phyloP scores from a whole-genome alignment of 331 rosid genomes.

The Malus hybrid region DNA sequence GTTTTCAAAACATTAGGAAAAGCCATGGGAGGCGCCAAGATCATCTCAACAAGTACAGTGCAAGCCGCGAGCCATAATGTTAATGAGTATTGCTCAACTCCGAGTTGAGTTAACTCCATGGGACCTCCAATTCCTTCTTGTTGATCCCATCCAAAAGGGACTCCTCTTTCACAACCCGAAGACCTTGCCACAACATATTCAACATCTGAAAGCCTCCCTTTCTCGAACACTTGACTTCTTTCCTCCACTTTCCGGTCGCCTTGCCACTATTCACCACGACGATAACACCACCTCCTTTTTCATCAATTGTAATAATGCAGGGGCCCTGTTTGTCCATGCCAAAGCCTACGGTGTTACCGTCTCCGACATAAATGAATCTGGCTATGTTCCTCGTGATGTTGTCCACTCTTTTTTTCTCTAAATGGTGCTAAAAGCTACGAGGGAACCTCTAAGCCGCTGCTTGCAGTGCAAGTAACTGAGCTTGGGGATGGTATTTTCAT shows the following conservation, averaged over 20 bases:
- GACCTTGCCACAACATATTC: not conserved
- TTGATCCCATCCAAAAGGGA: slow-evolving; percentile 7
- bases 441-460: slow-evolving; percentile 28
- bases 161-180: slow-evolving; percentile 9
- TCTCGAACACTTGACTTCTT: slow-evolving; percentile 4
- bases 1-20: not conserved
- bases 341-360: not conserved
- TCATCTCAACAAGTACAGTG: not conserved
- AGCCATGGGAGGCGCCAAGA: not conserved
- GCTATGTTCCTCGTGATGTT: not conserved
- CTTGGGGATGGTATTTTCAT: slow-evolving; percentile 21
- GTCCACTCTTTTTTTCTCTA: slow-evolving; percentile 13
- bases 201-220: slow-evolving; percentile 9
- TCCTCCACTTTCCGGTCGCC: slow-evolving; percentile 16
- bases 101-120: slow-evolving; percentile 10
- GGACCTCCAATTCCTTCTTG: slow-evolving; percentile 13
- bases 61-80: not conserved
- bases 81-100: not conserved
- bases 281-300: not conserved
- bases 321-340: slow-evolving; percentile 15
- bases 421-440: slow-evolving; percentile 21
- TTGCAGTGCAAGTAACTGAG: slow-evolving; percentile 27
- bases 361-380: not conserved
- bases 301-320: slow-evolving; percentile 2
- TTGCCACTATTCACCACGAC: not conserved